phyloP scores from a whole-genome alignment of 2,329 filamentous ascomycete species.

The Pestalotiopsis sp. region DNA sequence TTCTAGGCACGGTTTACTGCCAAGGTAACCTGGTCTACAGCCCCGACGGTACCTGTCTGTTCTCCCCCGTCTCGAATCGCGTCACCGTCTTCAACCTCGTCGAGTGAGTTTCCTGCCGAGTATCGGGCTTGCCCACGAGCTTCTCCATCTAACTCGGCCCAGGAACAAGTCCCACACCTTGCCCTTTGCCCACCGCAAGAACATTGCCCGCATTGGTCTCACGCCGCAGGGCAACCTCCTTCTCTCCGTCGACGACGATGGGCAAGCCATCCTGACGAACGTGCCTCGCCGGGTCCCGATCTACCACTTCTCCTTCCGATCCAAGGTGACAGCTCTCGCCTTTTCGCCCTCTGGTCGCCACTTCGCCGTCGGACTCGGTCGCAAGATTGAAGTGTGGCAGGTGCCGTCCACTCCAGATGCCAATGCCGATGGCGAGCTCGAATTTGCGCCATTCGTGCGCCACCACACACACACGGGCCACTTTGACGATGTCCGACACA shows the following conservation, averaged over 20 bases:
- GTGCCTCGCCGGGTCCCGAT: constrained; percentile 82
- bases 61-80: constrained; percentile 94
- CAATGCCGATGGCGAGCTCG: constrained; percentile 77
- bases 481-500: constrained; percentile 81
- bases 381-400: constrained; percentile 93
- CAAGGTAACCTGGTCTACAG: constrained; percentile 97
- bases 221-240: constrained; percentile 90
- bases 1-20: constrained; percentile 97
- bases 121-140: background rate
- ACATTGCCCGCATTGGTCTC: constrained; percentile 85
- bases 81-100: constrained; percentile 96
- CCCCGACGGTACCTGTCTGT: constrained; percentile 91
- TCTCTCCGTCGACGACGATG: constrained; percentile 91
- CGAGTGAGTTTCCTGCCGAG: constrained; percentile 62
- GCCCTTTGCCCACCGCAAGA: constrained; percentile 90
- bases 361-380: constrained; percentile 86
- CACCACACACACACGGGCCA: constrained; percentile 87
- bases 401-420: constrained; percentile 88
- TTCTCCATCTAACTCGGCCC: constrained; percentile 35
- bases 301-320: constrained; percentile 94
- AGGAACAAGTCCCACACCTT: constrained; percentile 89
- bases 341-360: constrained; percentile 91
- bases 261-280: constrained; percentile 90
- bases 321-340: constrained; percentile 77
- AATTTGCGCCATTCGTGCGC: constrained; percentile 92